phyloP scores from a whole-genome alignment of 2,329 filamentous ascomycete species.

The Aspergillus piperis region DNA sequence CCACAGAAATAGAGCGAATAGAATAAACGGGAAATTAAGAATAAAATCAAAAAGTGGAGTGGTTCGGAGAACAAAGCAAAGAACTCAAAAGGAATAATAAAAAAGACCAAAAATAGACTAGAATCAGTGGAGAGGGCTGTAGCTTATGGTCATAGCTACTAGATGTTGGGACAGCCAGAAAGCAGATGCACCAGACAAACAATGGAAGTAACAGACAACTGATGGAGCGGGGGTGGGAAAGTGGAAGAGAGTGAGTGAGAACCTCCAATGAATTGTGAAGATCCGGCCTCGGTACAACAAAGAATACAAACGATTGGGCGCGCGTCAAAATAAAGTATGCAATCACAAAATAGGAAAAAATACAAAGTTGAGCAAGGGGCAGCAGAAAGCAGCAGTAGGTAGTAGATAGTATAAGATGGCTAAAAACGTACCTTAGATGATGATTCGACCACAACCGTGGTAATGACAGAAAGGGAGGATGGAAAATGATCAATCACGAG shows the following conservation, averaged over 20 bases:
- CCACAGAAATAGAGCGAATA: no score
- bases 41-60: conserved; percentile 3
- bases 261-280: conserved; percentile 16
- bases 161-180: neutral
- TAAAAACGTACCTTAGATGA: conserved; percentile 26
- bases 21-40: neutral
- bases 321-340: conserved; percentile 17
- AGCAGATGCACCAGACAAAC: neutral
- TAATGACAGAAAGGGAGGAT: conserved; percentile 11
- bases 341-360: conserved; percentile 16
- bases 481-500: conserved; percentile 23
- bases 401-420: conserved; percentile 1
- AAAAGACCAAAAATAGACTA: conserved; percentile 17
- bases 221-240: conserved; percentile 5
- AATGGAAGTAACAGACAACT: conserved; percentile 11
- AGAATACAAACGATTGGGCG: neutral
- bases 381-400: neutral
- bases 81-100: neutral
- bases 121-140: conserved; percentile 17
- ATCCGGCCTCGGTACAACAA: conserved; percentile 2
- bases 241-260: neutral
- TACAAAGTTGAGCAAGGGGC: conserved; percentile 19
- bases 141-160: neutral
- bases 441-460: conserved; percentile 28
- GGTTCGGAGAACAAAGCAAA: conserved; percentile 11